These are phyloP conservation scores for Entonaema liquescens DNA, from an alignment of 495 filamentous ascomycete species.

Conservation along the genomic window DNA sequence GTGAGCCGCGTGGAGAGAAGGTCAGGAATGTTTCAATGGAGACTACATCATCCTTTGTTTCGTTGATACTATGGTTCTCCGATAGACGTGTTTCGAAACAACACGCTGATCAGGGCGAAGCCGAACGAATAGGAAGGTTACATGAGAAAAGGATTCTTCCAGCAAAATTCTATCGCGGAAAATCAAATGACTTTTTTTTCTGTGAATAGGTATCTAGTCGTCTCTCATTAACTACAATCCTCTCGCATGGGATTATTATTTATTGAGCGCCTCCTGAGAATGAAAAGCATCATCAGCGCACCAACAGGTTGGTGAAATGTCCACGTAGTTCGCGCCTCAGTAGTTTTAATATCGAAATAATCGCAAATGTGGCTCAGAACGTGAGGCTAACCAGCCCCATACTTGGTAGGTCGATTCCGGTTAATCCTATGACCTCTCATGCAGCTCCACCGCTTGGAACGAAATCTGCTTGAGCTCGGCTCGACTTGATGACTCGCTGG, in stretches of 20 bases:
- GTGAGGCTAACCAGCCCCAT: slow-evolving; percentile 1
- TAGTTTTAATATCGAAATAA: not conserved
- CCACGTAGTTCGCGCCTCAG: not conserved
- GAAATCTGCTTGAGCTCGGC: slow-evolving; percentile 70
- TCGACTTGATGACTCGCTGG: slow-evolving; percentile 83
- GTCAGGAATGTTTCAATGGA: slow-evolving; percentile 8
- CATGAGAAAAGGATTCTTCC: slow-evolving; percentile 30
- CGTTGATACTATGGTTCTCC: slow-evolving; percentile 5
- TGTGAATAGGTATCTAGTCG: slow-evolving; percentile 34
- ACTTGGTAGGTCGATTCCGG: slow-evolving; percentile 4
- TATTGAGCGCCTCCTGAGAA: slow-evolving; percentile 5
- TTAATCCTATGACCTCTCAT: slow-evolving; percentile 3
- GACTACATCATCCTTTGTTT: slow-evolving; percentile 29
- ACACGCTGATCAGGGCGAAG: slow-evolving; percentile 9
- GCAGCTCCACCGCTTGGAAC: slow-evolving; percentile 48
- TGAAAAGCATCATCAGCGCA: not conserved
- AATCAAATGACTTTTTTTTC: slow-evolving; percentile 24
- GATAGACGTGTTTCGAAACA: slow-evolving; percentile 28
- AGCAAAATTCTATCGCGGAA: slow-evolving; percentile 9
- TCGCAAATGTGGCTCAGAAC: slow-evolving; percentile 8
- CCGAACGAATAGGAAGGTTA: slow-evolving; percentile 30
- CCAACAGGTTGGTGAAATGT: not conserved
- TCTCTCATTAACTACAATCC: slow-evolving; percentile 39
- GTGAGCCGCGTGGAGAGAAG: not conserved
- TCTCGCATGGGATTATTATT: slow-evolving; percentile 17